phyloP scores from a whole-genome alignment of 2,329 filamentous ascomycete genomes.

The Davidsoniella neocaledoniae region DNA sequence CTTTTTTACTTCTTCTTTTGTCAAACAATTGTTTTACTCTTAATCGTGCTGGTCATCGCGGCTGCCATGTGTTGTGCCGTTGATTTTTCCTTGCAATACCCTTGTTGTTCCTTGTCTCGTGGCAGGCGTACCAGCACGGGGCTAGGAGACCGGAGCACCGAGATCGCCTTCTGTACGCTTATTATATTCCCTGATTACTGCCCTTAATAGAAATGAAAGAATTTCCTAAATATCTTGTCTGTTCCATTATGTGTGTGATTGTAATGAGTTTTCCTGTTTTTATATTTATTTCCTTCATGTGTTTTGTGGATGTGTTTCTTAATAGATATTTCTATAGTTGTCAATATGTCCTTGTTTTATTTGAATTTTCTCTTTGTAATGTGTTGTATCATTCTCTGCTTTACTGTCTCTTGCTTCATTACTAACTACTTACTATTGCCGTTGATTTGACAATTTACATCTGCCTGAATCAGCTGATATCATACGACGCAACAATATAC shows the following conservation, averaged over 20 bases:
- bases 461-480: too few species aligned
- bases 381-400: too few species aligned
- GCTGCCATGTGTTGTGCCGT: conserved; percentile 9
- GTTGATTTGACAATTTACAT: too few species aligned
- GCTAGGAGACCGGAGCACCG: conserved; percentile 3
- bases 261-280: not conserved
- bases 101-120: conserved; percentile 1
- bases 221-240: conserved; percentile 4
- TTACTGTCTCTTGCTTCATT: too few species aligned
- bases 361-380: too few species aligned
- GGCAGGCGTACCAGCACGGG: conserved; percentile 5
- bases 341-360: too few species aligned
- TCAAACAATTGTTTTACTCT: not conserved
- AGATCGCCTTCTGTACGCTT: conserved; percentile 4
- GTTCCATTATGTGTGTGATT: not conserved
- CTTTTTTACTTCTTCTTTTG: not conserved
- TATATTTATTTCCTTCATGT: not conserved
- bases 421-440: too few species aligned
- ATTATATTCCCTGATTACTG: conserved; percentile 5
- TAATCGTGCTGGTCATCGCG: conserved; percentile 10
- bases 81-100: conserved; percentile 1
- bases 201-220: conserved; percentile 9
- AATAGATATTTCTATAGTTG: not conserved
- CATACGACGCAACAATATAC: too few species aligned
- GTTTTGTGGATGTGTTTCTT: not conserved